A percentile compares a stretch with the other conserved stretches of the same genome.
phyloP scores from a whole-genome alignment of 495 filamentous ascomycete genomes.

The Hypoxylon crocopeplum region DNA sequence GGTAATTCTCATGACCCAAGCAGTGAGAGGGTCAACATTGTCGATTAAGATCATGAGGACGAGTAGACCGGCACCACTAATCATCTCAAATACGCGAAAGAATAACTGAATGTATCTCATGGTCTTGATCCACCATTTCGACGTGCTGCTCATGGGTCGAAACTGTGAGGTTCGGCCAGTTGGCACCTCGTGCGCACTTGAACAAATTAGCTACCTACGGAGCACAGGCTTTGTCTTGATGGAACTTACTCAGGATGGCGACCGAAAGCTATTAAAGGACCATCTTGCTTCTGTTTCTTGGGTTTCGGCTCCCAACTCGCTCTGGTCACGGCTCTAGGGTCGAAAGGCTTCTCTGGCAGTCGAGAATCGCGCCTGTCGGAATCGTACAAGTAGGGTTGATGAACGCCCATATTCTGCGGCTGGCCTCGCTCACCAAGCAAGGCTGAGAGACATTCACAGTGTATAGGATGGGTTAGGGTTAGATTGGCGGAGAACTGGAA shows the following conservation, averaged over 20 bases:
- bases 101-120: conserved; percentile 69
- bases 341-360: conserved; percentile 66
- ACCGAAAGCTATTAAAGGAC: conserved; percentile 79
- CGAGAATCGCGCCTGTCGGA: conserved; percentile 51
- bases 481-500: conserved; percentile 31
- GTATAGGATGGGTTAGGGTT: conserved; percentile 1
- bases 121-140: conserved; percentile 72
- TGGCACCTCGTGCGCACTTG: conserved; percentile 45
- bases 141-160: conserved; percentile 70
- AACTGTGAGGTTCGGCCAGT: conserved; percentile 40
- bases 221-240: too few relatives aligned
- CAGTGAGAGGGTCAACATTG: conserved; percentile 62
- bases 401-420: conserved; percentile 45
- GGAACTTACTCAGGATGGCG: conserved; percentile 84
- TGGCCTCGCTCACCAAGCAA: conserved; percentile 28
- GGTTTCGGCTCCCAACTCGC: conserved; percentile 67
- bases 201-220: conserved; percentile 25
- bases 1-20: conserved; percentile 79
- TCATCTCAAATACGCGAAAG: conserved; percentile 67
- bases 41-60: conserved; percentile 76
- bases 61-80: conserved; percentile 72
- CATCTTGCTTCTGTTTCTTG: conserved; percentile 68
- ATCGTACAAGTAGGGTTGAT: conserved; percentile 82
- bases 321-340: conserved; percentile 81
- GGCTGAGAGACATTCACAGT: conserved; percentile 32